Evolutionary conservation across 2,329 filamentous ascomycete genomes (phyloP), one percentile per base, ranked within the genome.

Genomic region (Xylariaceae sp.): DNA sequence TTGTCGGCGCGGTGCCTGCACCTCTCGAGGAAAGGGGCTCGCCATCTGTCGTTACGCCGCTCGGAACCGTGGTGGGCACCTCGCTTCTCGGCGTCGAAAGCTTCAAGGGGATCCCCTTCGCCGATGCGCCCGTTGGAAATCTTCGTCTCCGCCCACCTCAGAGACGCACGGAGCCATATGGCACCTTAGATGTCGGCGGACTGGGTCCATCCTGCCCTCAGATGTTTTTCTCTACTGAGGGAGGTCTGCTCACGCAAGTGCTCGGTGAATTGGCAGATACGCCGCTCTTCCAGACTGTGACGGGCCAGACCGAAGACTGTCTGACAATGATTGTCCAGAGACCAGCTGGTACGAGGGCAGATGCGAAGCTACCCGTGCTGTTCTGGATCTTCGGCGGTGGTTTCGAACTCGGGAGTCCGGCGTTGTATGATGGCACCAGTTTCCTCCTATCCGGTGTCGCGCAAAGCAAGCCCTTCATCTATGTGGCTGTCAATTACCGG

Each of bases 401-500:
- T 6, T 88, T 87, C 59, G 77, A 84, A 80, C 23, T 80, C 72
- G 59, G 79, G 72, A 58, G 72, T 70, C 58, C 71, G 4, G 63
- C 66, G 49, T 80, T 77, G 71, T 86, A 85, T 64, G 81, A 86
- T 60, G 82, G 73, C 3, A 71, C 75, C 3, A 73, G 73, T 48
- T 73, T 84, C 9, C 65, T 86, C 0, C 56, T 68, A 1, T 75
- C 76, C 13, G 81, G 77, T 2, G 69, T 83, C 44, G 60, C 68
- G 2, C 72, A 72, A 56, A 78, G 78, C 37, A 83, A 89, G 73
- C 86, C 87, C 0, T 85, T 93, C 62, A 75, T 95, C 51, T 89
- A 87, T 56, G 89, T 93, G 0, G 82, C 86, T 0, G 84, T 92
- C 68, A 92, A 92, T 74, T 92, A 95, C 73, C 86, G 89, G 1